Evolutionary conservation across 176 grass and related monocot species (phyloP).

Genomic region (Oryza australiensis): DNA sequence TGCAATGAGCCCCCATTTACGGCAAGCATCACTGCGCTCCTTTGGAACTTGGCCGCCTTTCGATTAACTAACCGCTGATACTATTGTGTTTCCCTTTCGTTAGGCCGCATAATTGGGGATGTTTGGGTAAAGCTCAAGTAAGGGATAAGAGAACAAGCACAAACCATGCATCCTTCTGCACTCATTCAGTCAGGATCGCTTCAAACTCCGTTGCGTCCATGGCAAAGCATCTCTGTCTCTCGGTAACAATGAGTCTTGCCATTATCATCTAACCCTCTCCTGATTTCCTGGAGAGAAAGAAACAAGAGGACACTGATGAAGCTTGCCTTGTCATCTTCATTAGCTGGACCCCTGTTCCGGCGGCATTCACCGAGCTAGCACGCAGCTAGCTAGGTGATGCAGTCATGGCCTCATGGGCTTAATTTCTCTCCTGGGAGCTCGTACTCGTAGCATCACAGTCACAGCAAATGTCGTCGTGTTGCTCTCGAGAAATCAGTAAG

Average conservation of each 20-base stretch:
- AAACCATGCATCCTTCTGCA: not conserved
- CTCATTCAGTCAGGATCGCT: not conserved
- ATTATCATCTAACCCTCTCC: not conserved
- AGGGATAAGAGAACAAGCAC: not conserved
- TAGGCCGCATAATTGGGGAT: constrained; percentile 28
- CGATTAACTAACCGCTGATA: not conserved
- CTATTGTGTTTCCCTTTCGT: not conserved
- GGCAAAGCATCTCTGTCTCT: constrained; percentile 5
- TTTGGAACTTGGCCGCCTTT: constrained; percentile 6
- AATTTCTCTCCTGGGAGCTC: constrained; percentile 3
- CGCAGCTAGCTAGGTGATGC: not conserved
- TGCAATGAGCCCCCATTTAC: constrained; percentile 12
- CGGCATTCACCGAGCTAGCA: not conserved
- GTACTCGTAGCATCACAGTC: not conserved
- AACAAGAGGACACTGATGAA: not conserved
- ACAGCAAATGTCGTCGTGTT: constrained; percentile 5
- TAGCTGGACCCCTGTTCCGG: not conserved
- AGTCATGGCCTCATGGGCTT: not conserved
- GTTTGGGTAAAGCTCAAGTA: constrained; percentile 39
- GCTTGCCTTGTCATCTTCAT: not conserved
- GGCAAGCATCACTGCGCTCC: constrained; percentile 26
- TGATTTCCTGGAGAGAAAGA: not conserved
- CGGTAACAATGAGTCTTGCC: not conserved
- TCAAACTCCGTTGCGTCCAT: constrained; percentile 22
- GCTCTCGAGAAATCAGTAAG: not conserved